Percentiles rank a stretch among this genome's conserved stretches.
Evolutionary conservation across 2,329 filamentous ascomycete species (phyloP).

Genomic region (Grosmannia serpens): DNA sequence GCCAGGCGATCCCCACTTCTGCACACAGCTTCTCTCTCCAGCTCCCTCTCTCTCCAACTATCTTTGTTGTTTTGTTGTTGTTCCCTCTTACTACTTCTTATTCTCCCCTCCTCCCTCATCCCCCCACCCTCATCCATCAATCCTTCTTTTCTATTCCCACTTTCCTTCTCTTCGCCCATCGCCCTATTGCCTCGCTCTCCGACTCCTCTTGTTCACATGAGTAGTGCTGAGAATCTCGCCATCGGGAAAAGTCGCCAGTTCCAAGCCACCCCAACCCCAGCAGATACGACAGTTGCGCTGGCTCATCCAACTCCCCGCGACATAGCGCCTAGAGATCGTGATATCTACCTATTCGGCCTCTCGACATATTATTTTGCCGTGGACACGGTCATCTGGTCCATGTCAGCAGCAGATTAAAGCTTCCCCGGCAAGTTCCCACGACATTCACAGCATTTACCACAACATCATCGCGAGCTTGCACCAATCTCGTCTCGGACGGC

Average conservation of each 20-base stretch:
- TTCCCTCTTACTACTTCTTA: not conserved
- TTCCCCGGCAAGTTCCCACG: not conserved
- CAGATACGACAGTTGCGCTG: not conserved
- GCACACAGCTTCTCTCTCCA: not conserved
- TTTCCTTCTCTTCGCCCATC: not conserved
- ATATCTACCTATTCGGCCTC: not conserved
- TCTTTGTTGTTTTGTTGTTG: constrained; percentile 1
- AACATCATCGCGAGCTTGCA: not conserved
- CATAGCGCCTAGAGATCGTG: not conserved
- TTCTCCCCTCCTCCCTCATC: not conserved
- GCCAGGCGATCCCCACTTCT: constrained; percentile 1
- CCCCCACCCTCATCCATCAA: not conserved
- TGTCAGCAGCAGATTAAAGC: not conserved
- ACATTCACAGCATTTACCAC: not conserved
- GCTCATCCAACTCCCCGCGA: not conserved
- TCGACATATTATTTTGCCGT: not conserved
- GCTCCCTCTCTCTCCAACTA: not conserved
- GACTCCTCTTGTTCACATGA: not conserved
- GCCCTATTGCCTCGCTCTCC: not conserved
- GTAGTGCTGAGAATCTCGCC: not conserved
- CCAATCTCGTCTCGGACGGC: not conserved
- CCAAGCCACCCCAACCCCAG: not conserved
- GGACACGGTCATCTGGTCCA: not conserved
- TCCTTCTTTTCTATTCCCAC: not conserved
- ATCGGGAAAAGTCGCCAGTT: not conserved